Conservation (phyloP, 2,329 filamentous ascomycete genomes). For the Rhinocladiella similis region DNA sequence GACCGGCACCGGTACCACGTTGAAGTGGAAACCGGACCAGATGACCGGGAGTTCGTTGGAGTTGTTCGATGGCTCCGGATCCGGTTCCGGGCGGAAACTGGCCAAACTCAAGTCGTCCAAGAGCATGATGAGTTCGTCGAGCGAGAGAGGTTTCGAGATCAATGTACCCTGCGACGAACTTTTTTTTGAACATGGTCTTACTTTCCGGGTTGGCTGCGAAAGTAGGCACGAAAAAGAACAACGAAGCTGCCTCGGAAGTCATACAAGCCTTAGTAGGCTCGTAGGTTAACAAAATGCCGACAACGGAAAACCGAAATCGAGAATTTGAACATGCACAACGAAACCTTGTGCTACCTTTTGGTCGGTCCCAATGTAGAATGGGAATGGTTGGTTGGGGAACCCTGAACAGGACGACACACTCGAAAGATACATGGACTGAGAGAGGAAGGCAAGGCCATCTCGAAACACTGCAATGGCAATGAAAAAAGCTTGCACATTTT, state of each 20-base stretch:
- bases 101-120: background rate
- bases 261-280: background rate
- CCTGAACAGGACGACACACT: too few relatives aligned
- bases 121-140: background rate
- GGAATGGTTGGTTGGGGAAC: too few relatives aligned
- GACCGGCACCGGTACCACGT: background rate
- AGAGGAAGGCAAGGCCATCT: too few relatives aligned
- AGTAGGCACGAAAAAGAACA: background rate
- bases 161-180: background rate
- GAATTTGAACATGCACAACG: too few relatives aligned
- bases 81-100: too few relatives aligned
- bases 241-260: background rate
- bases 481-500: too few relatives aligned
- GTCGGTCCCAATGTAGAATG: too few relatives aligned
- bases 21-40: background rate
- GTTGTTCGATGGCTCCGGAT: background rate
- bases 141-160: background rate
- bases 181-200: background rate
- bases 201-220: background rate
- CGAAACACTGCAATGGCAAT: too few relatives aligned
- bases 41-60: background rate
- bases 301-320: too few relatives aligned
- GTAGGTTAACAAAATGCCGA: background rate
- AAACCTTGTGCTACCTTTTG: too few relatives aligned
- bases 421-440: too few relatives aligned